Base-by-base conservation (phyloP, 2,329 filamentous ascomycete species). In the Penicillium italicum region DNA sequence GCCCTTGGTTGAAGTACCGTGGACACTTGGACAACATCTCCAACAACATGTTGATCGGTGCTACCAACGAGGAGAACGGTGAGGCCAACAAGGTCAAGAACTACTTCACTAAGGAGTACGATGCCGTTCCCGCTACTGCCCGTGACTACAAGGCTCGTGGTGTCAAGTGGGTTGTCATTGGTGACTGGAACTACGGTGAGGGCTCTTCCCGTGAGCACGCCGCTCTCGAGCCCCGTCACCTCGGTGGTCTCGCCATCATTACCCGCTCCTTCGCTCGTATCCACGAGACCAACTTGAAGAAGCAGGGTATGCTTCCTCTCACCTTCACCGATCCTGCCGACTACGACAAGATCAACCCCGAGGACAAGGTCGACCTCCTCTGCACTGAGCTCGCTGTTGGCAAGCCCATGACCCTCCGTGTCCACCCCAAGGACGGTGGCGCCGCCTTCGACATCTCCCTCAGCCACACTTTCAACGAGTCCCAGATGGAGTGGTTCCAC, bases 251-350 rank as follows among this genome's bases (percentile, higher is more conserved):
- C 71, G 94, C 93, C 72, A 96, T 99, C 82, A 95, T 99, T 75
- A 92, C 89, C 73, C 88, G 91, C 74, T 90, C 85, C 63, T 99
- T 99, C 75, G 94, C 94, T 72, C 94, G 94, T 89, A 99, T 99
- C 74, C 94, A 99, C 85, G 94, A 99, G 85, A 99, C 94, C 82
- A 99, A 99, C 86, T 80, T 99, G 82, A 99, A 99, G 90, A 99
- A 99, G 88, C 94, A 99, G 86, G 94, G 94, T 80, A 97, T 99
- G 93, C 89, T 99, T 80, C 94, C 94, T 71, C 85, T 99, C 64
- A 97, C 92, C 69, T 99, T 99, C 81, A 79, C 85, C 56, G 87
- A 97, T 74, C 93, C 93, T 55, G 93, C 88, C 74, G 94, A 99
- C 78, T 99, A 99, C 78, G 94, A 99, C 77, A 96, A 90, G 85